Percentiles rank a stretch among this genome's conserved stretches.
Conservation (phyloP, 2,329 filamentous ascomycete species). For the Akanthomyces lecanii region DNA sequence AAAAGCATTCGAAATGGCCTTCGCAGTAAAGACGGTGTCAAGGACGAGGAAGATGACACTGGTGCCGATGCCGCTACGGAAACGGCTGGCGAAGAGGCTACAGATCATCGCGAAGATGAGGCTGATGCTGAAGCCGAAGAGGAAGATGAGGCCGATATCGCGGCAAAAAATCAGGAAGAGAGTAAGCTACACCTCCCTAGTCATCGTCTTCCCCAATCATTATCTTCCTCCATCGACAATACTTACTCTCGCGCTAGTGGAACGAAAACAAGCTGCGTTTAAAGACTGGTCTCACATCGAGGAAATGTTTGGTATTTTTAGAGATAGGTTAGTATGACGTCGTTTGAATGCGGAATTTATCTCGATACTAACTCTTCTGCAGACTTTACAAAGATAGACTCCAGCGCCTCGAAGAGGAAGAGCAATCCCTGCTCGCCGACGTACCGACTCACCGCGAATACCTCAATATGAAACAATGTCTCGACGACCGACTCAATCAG, state of each 20-base stretch:
- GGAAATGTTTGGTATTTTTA: conserved; percentile 80
- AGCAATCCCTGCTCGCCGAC: conserved; percentile 55
- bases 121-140: conserved; percentile 46
- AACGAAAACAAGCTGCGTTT: conserved; percentile 74
- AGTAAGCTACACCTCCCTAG: conserved; percentile 37
- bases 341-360: neutral
- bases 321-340: conserved; percentile 60
- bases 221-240: conserved; percentile 15
- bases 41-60: conserved; percentile 20
- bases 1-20: conserved; percentile 40
- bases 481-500: conserved; percentile 76
- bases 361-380: conserved; percentile 25
- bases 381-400: conserved; percentile 88
- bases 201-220: neutral
- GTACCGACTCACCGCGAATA: conserved; percentile 84
- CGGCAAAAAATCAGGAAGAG: conserved; percentile 61
- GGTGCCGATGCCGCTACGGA: conserved; percentile 23
- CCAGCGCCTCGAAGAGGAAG: conserved; percentile 69
- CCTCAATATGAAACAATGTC: conserved; percentile 80
- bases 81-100: conserved; percentile 30
- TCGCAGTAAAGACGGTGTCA: conserved; percentile 33
- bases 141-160: conserved; percentile 52
- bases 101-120: conserved; percentile 32
- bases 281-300: conserved; percentile 78
- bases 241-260: conserved; percentile 48